These are phyloP conservation scores for Steccherinum ochraceum DNA, from an alignment of 768 basidiomycete species.

Conservation along the genomic window DNA sequence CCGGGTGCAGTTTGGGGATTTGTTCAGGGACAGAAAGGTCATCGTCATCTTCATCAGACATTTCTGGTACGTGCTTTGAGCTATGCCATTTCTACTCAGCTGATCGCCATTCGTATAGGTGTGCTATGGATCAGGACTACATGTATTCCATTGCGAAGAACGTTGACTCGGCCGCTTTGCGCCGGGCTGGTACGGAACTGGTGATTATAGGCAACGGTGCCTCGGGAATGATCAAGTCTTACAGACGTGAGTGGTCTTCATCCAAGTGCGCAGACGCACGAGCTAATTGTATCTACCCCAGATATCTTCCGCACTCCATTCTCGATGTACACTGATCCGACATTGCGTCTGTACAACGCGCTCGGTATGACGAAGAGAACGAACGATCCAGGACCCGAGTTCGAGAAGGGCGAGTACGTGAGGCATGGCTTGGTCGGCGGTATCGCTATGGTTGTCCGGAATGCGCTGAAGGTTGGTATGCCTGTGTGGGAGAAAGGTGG, in stretches of 20 bases:
- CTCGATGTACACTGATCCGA: constrained; percentile 75
- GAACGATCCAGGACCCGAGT: constrained; percentile 34
- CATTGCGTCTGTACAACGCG: constrained; percentile 56
- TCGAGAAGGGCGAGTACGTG: constrained; percentile 50
- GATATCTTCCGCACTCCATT: constrained; percentile 71
- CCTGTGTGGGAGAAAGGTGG: constrained; percentile 80
- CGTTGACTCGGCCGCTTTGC: constrained; percentile 40
- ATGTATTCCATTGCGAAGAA: constrained; percentile 58
- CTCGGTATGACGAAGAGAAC: constrained; percentile 68
- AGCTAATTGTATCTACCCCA: constrained; percentile 11
- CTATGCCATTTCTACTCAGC: too few species aligned
- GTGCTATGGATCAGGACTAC: constrained; percentile 84
- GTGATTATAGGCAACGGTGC: constrained; percentile 79
- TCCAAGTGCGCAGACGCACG: neutral
- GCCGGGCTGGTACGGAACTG: constrained; percentile 46
- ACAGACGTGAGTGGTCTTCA: constrained; percentile 41
- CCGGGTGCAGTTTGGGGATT: constrained; percentile 58
- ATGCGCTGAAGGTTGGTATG: constrained; percentile 69
- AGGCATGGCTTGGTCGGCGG: constrained; percentile 60
- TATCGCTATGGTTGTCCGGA: constrained; percentile 66
- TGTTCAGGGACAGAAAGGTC: constrained; percentile 53
- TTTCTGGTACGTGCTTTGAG: constrained; percentile 51
- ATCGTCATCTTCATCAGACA: constrained; percentile 84
- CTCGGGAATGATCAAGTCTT: constrained; percentile 68
- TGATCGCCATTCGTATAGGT: constrained; percentile 32